These are phyloP conservation scores for Cicer chorassanicum DNA, from an alignment of 306 rosid species.

Conservation along the genomic window DNA sequence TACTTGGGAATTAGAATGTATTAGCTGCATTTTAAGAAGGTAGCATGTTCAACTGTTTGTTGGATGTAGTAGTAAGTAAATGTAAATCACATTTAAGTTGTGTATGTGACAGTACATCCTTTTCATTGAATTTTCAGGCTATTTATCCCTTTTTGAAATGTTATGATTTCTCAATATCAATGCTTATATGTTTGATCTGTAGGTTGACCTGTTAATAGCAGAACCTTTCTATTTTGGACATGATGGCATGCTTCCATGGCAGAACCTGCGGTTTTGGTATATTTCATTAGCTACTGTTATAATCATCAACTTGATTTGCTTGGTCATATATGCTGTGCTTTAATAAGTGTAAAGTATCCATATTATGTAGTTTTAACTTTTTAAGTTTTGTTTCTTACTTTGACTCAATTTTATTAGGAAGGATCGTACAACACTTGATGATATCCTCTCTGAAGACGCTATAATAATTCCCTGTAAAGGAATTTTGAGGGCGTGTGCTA, in stretches of 20 bases:
- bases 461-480: constrained; percentile 75
- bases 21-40: neutral
- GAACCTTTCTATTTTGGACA: constrained; percentile 90
- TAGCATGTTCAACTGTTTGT: constrained; percentile 5
- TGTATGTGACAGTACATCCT: constrained; percentile 5
- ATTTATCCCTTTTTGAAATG: constrained; percentile 22
- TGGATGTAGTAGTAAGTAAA: constrained; percentile 32
- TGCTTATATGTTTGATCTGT: constrained; percentile 40
- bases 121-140: constrained; percentile 17
- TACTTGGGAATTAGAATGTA: neutral
- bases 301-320: constrained; percentile 32
- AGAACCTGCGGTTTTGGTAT: constrained; percentile 89
- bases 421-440: constrained; percentile 62
- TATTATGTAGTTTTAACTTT: constrained; percentile 13
- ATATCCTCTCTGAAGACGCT: constrained; percentile 74
- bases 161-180: constrained; percentile 7
- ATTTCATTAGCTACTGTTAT: constrained; percentile 35
- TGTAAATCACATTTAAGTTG: constrained; percentile 5
- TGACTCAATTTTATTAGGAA: constrained; percentile 61
- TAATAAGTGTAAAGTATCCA: constrained; percentile 26
- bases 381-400: constrained; percentile 24
- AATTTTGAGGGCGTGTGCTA: constrained; percentile 74
- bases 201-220: constrained; percentile 82
- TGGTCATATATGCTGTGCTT: constrained; percentile 28
- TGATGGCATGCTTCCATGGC: constrained; percentile 91